These are phyloP conservation scores for Rhizopogon roseolus DNA, from an alignment of 768 basidiomycete species.

Conservation along the genomic window DNA sequence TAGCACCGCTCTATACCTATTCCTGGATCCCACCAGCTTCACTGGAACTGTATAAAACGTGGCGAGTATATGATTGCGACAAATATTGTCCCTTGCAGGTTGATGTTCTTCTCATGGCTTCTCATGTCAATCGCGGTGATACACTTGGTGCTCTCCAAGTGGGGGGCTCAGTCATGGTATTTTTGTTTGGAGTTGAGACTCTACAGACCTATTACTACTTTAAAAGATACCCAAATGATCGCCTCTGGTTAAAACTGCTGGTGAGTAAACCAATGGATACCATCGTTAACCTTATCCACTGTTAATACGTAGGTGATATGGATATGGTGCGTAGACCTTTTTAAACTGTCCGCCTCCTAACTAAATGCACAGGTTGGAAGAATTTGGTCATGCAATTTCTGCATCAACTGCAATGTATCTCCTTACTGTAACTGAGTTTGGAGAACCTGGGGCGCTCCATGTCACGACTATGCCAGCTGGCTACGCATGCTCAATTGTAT, in stretches of 20 bases:
- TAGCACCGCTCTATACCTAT: not conserved
- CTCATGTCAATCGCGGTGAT: not conserved
- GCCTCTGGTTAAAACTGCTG: conserved; percentile 10
- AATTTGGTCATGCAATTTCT: conserved; percentile 16
- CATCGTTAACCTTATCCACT: conserved; percentile 5
- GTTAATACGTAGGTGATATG: not conserved
- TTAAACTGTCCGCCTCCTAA: not conserved
- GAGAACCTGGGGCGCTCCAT: conserved; percentile 8
- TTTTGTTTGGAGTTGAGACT: conserved; percentile 21
- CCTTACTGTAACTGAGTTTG: conserved; percentile 19
- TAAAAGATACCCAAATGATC: conserved; percentile 15
- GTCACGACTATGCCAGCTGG: conserved; percentile 7
- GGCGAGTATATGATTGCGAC: not conserved
- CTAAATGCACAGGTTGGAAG: conserved; percentile 5
- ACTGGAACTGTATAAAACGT: not conserved
- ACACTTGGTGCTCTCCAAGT: conserved; percentile 20
- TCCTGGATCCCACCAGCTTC: not conserved
- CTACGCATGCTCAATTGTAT: conserved; percentile 14
- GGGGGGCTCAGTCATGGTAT: conserved; percentile 17
- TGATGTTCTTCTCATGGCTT: not conserved
- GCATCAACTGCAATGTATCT: conserved; percentile 18
- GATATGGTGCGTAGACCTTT: not conserved
- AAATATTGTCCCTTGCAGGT: not conserved
- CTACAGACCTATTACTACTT: conserved; percentile 20
- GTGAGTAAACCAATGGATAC: conserved; percentile 9